Base-by-base conservation (phyloP, 805 yeast genomes). In the Kodamaea leandrae region DNA sequence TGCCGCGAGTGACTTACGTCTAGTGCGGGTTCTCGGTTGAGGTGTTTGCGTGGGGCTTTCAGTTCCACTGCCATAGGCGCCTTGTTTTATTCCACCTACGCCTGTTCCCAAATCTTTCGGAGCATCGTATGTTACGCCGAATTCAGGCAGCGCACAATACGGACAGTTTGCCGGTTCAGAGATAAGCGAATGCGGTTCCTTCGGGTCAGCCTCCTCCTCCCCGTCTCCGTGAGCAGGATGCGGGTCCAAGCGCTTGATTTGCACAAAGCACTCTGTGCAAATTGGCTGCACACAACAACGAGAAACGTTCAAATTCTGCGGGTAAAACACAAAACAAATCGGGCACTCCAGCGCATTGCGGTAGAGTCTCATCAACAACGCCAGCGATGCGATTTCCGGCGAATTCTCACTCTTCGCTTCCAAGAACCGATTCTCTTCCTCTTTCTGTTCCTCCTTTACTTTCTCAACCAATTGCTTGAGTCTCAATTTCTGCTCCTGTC, bases 211-310 rank as follows among this genome's bases (percentile, higher is more conserved):
- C 17, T 41, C 28, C 6, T 23, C 39, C 6, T 23, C 20, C 8
- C 27, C 34, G 24, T 32, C 39, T 16, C 63, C 61, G 56, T 88
- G 95, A 1, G 96, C 96, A 24, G 89, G 87, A 63, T 91, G 98
- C 0, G 99, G 98, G 8, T 87, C 95, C 24, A 81, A 66, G 39
- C 99, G 75, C 60, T 86, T 88, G 58, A 91, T 89, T 61, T 91
- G 97, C 8, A 91, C 97, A 74, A 91, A 93, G 58, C 99, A 91
- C 63, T 91, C 98, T 2, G 96, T 77, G 64, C 99, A 93, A 15
- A 91, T 89, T 1, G 95, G 90, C 60, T 91, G 98, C 37, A 77
- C 76, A 60, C 99, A 91, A 61, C 99, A 91, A 33, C 95, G 72
- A 6, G 96, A 83, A 39, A 75, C 61, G 64, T 93, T 93, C 46